A percentile compares a stretch with the other conserved stretches of the same genome.
These are phyloP conservation scores for Eimeria tenella DNA, from an alignment of 169 alveolate species.

Conservation along the genomic window DNA sequence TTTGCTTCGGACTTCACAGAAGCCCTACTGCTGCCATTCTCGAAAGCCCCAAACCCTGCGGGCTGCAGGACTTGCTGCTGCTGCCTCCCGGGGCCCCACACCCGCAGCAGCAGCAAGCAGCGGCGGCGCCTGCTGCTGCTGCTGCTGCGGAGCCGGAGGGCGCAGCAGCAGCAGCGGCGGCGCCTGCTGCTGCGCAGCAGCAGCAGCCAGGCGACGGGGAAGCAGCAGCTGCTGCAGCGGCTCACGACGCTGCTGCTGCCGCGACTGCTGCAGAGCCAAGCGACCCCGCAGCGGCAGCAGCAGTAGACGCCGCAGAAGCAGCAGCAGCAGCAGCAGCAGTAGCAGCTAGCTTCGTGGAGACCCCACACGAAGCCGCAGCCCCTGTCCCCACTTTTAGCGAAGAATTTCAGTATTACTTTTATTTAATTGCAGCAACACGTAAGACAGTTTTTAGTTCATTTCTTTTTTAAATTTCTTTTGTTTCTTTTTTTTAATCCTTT, in stretches of 20 bases:
- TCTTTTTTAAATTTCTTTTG: neutral
- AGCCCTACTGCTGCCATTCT: neutral
- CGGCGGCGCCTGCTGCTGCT: neutral
- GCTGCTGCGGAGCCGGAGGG: too few species aligned
- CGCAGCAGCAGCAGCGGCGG: neutral
- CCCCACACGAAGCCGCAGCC: slow-evolving; percentile 6
- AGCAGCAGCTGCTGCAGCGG: neutral
- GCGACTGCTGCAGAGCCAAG: too few species aligned
- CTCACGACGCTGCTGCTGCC: neutral
- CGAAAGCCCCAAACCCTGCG: neutral
- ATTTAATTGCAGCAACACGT: slow-evolving; percentile 1
- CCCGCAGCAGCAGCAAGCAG: neutral
- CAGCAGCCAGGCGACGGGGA: neutral
- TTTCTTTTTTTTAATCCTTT: neutral
- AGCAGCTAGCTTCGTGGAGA: slow-evolving; percentile 17
- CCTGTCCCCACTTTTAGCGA: neutral
- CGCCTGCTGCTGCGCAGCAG: neutral
- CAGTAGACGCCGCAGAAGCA: neutral
- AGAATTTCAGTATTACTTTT: neutral
- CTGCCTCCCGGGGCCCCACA: neutral
- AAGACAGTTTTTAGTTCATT: neutral
- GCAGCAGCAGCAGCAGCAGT: neutral
- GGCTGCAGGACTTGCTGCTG: slow-evolving; percentile 4
- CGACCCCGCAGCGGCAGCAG: neutral
- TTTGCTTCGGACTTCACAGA: slow-evolving; percentile 27